Evolutionary conservation across 208 protist genomes (phyloP).

Genomic region (Leishmania aethiopica): DNA sequence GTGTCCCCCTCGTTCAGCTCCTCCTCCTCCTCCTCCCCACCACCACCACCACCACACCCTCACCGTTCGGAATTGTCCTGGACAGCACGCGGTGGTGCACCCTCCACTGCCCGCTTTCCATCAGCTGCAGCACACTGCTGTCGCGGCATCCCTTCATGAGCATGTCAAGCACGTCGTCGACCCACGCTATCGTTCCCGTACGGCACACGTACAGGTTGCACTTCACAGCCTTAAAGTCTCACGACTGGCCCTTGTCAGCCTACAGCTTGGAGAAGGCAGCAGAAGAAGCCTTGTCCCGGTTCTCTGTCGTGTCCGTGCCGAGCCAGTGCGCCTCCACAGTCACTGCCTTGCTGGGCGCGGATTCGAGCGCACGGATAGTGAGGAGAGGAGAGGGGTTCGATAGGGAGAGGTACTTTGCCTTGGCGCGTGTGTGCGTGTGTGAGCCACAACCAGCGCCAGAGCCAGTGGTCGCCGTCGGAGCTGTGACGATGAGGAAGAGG

Average conservation of each 20-base stretch:
- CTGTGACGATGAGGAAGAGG: neutral
- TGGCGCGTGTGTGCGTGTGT: neutral
- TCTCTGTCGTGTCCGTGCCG: slow-evolving; percentile 14
- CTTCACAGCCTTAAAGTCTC: slow-evolving; percentile 16
- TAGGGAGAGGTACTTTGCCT: neutral
- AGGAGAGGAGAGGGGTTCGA: neutral
- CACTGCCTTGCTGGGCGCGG: neutral
- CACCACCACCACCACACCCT: neutral
- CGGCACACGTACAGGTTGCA: slow-evolving; percentile 2
- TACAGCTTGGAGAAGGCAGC: slow-evolving; percentile 9
- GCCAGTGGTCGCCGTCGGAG: neutral
- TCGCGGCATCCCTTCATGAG: slow-evolving; percentile 20
- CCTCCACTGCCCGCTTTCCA: slow-evolving; percentile 9
- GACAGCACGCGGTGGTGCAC: slow-evolving; percentile 26
- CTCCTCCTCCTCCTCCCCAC: slow-evolving; percentile 4
- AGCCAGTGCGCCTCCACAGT: slow-evolving; percentile 15
- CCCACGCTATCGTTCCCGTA: slow-evolving; percentile 8
- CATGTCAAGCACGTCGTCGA: slow-evolving; percentile 24
- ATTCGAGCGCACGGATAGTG: neutral
- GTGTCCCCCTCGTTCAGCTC: slow-evolving; percentile 7
- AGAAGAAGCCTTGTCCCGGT: slow-evolving; percentile 4
- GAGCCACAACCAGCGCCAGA: neutral
- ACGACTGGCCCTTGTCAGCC: slow-evolving; percentile 3
- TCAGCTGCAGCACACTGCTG: slow-evolving; percentile 18
- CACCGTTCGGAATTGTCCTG: slow-evolving; percentile 14